These are phyloP conservation scores for Didymella sp. DNA, from an alignment of 2,329 filamentous ascomycete species.

Conservation along the genomic window DNA sequence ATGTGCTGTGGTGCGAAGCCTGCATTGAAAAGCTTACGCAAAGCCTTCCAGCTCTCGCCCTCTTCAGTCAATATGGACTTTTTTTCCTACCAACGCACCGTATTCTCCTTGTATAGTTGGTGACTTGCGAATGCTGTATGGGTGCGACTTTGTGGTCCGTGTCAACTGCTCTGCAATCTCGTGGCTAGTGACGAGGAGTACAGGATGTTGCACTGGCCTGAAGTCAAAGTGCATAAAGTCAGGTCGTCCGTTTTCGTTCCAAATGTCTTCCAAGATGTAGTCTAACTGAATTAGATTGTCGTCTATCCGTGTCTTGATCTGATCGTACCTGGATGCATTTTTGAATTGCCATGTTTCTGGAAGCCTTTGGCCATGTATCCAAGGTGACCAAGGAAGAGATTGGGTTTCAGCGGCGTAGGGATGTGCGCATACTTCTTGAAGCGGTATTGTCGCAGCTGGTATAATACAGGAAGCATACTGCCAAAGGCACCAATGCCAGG, in stretches of 20 bases:
- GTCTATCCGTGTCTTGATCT: not conserved
- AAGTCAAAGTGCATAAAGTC: conserved; percentile 42
- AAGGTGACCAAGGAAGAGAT: conserved; percentile 40
- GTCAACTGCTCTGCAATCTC: conserved; percentile 47
- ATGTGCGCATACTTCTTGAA: conserved; percentile 36
- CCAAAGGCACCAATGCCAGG: conserved; percentile 29
- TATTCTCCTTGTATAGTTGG: conserved; percentile 38
- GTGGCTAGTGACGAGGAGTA: conserved; percentile 40
- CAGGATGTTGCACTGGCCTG: conserved; percentile 37
- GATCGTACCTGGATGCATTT: conserved; percentile 37
- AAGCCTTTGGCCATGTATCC: conserved; percentile 36
- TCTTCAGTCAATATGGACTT: conserved; percentile 36
- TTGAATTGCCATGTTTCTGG: conserved; percentile 33
- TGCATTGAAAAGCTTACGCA: conserved; percentile 47
- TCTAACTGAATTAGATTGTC: conserved; percentile 28
- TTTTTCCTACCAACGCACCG: conserved; percentile 33
- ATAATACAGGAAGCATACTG: conserved; percentile 31
- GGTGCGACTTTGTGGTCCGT: conserved; percentile 36
- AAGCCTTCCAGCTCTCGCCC: conserved; percentile 45
- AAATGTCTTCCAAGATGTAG: conserved; percentile 42
- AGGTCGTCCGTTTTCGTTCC: conserved; percentile 36
- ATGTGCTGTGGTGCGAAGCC: conserved; percentile 50
- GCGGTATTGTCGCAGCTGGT: conserved; percentile 35
- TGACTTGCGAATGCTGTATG: conserved; percentile 44
- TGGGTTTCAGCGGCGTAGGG: conserved; percentile 28